Evolutionary conservation across 805 yeast genomes (phyloP).

Genomic region (Nakazawaea populi): DNA sequence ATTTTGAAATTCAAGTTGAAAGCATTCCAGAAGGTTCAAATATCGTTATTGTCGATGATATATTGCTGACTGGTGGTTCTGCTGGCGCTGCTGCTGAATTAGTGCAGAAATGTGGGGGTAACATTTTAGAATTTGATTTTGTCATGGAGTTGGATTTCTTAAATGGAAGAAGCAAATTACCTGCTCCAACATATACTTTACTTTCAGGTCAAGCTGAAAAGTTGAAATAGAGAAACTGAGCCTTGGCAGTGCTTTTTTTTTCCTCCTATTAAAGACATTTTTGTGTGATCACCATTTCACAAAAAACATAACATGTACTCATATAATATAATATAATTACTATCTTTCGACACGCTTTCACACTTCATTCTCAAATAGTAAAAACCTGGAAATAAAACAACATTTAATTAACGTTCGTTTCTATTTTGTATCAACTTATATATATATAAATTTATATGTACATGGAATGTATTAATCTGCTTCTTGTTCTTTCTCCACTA

Average conservation of each 20-base stretch:
- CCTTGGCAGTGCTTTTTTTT: no score
- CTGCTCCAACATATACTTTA: constrained; percentile 84
- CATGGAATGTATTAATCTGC: background rate
- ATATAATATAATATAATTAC: background rate
- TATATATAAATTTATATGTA: background rate
- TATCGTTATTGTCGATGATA: constrained; percentile 89
- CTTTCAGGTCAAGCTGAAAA: constrained; percentile 74
- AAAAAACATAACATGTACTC: background rate
- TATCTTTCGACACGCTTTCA: background rate
- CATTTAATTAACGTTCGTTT: no score
- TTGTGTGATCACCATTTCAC: no score
- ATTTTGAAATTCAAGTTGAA: constrained; percentile 80
- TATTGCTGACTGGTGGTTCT: constrained; percentile 97
- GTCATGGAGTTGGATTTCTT: constrained; percentile 94
- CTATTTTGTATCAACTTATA: background rate
- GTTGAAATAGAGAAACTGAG: constrained; percentile 14
- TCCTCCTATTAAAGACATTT: no score
- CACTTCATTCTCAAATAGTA: no score
- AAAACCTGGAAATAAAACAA: no score
- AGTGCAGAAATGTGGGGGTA: constrained; percentile 59
- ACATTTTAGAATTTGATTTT: constrained; percentile 75
- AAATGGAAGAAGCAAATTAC: constrained; percentile 84
- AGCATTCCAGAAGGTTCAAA: constrained; percentile 76
- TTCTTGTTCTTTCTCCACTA: background rate
- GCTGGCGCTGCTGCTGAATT: constrained; percentile 92